Evolutionary conservation across 106 monocot species (phyloP).

Genomic region (Phalaenopsis equestris): DNA sequence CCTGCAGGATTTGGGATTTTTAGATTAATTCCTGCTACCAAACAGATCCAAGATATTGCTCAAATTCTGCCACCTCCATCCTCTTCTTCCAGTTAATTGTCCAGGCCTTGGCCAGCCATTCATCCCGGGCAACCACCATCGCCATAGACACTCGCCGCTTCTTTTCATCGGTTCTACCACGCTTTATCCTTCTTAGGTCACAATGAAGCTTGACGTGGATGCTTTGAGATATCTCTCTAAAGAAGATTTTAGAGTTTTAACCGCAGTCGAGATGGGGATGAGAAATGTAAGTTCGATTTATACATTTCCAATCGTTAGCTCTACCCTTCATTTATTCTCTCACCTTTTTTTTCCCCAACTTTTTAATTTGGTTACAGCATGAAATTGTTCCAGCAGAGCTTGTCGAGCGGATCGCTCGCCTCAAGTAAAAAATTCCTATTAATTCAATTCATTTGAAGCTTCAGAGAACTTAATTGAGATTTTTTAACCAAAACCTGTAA

Average conservation of each 20-base stretch:
- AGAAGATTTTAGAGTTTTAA: slow-evolving; percentile 93
- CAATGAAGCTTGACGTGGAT: slow-evolving; percentile 95
- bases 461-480: slow-evolving; percentile 2
- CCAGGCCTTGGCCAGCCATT: too few relatives aligned
- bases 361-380: slow-evolving; percentile 43
- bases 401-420: slow-evolving; percentile 74
- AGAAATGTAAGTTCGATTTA: slow-evolving; percentile 44
- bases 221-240: slow-evolving; percentile 77
- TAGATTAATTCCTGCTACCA: too few relatives aligned
- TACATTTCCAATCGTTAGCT: neutral
- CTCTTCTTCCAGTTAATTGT: too few relatives aligned
- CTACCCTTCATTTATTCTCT: neutral
- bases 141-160: neutral
- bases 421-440: slow-evolving; percentile 47
- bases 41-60: too few relatives aligned
- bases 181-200: neutral
- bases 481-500: slow-evolving; percentile 3
- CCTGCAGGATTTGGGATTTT: too few relatives aligned
- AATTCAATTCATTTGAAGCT: neutral
- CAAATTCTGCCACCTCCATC: too few relatives aligned
- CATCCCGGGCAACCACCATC: neutral
- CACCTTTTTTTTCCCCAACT: neutral
- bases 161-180: neutral
- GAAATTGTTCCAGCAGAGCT: slow-evolving; percentile 87
- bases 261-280: slow-evolving; percentile 99